Conservation (phyloP, 2,329 filamentous ascomycete genomes). For the Diaporthe amygdali region DNA sequence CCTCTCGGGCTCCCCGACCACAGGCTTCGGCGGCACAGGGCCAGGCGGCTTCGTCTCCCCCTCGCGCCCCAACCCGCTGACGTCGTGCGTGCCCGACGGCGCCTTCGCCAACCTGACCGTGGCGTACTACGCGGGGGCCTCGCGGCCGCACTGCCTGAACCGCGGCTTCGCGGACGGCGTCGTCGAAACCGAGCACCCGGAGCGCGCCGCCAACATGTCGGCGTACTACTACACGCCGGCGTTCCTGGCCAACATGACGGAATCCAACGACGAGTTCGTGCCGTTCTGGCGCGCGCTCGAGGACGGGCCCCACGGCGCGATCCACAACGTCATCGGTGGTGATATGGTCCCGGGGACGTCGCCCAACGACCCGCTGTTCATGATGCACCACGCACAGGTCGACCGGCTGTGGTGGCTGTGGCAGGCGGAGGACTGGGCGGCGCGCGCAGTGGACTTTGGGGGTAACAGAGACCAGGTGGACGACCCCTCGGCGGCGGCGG, state of each 20-base stretch:
- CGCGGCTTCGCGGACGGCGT: constrained; percentile 37
- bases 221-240: background rate
- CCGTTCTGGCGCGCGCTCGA: background rate
- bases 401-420: constrained; percentile 13
- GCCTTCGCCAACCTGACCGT: constrained; percentile 27
- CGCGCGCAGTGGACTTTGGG: background rate
- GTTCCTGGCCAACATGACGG: background rate
- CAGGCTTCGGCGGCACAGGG: constrained; percentile 31
- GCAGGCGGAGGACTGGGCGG: background rate
- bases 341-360: background rate
- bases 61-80: constrained; percentile 52
- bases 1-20: background rate
- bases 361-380: constrained; percentile 13
- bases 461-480: background rate
- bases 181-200: constrained; percentile 35
- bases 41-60: constrained; percentile 45
- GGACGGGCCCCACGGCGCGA: background rate
- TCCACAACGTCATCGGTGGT: background rate
- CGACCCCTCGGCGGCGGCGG: background rate
- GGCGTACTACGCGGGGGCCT: constrained; percentile 26
- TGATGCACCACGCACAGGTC: constrained; percentile 16
- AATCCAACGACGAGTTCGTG: background rate
- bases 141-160: constrained; percentile 35
- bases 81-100: constrained; percentile 48
- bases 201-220: constrained; percentile 29